Percentiles rank a stretch among this genome's conserved stretches.
These are phyloP conservation scores for Trichophyton mentagrophytes DNA, from an alignment of 2,329 filamentous ascomycete genomes.

Conservation along the genomic window DNA sequence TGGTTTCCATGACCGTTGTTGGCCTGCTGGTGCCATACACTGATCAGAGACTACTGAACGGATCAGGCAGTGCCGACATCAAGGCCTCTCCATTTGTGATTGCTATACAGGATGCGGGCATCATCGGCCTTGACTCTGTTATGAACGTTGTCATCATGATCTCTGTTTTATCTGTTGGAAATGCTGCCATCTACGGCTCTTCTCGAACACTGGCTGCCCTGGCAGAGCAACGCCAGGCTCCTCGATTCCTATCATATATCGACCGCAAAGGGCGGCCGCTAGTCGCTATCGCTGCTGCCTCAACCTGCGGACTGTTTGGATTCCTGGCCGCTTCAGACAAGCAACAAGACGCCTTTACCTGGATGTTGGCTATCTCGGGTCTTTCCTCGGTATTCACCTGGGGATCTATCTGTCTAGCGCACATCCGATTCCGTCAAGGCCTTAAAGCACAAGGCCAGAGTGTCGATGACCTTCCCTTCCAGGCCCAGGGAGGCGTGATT, in stretches of 20 bases:
- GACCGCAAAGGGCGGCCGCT: slow-evolving; percentile 72
- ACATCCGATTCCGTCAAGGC: slow-evolving; percentile 80
- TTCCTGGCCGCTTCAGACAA: slow-evolving; percentile 58
- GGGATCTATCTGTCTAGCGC: slow-evolving; percentile 74
- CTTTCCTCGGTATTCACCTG: slow-evolving; percentile 64
- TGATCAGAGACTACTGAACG: slow-evolving; percentile 23
- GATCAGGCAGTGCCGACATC: slow-evolving; percentile 20
- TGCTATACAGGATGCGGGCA: slow-evolving; percentile 73
- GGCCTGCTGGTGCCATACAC: slow-evolving; percentile 56
- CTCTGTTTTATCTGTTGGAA: slow-evolving; percentile 79
- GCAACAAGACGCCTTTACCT: slow-evolving; percentile 55
- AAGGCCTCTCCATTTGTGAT: slow-evolving; percentile 76
- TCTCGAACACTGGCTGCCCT: slow-evolving; percentile 81
- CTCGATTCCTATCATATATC: slow-evolving; percentile 63
- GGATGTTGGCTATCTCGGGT: slow-evolving; percentile 66
- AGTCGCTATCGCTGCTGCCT: slow-evolving; percentile 56
- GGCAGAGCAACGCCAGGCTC: slow-evolving; percentile 75
- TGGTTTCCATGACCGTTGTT: slow-evolving; percentile 67
- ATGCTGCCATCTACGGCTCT: slow-evolving; percentile 82
- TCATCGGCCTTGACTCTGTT: slow-evolving; percentile 65
- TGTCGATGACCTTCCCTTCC: slow-evolving; percentile 63
- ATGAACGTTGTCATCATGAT: slow-evolving; percentile 95
- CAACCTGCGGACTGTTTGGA: slow-evolving; percentile 57
- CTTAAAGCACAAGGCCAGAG: slow-evolving; percentile 58
- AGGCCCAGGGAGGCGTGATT: slow-evolving; percentile 42